Percentiles rank a stretch among this genome's conserved stretches.
Evolutionary conservation across 768 basidiomycete species (phyloP).

Genomic region (Hericium alpestre): DNA sequence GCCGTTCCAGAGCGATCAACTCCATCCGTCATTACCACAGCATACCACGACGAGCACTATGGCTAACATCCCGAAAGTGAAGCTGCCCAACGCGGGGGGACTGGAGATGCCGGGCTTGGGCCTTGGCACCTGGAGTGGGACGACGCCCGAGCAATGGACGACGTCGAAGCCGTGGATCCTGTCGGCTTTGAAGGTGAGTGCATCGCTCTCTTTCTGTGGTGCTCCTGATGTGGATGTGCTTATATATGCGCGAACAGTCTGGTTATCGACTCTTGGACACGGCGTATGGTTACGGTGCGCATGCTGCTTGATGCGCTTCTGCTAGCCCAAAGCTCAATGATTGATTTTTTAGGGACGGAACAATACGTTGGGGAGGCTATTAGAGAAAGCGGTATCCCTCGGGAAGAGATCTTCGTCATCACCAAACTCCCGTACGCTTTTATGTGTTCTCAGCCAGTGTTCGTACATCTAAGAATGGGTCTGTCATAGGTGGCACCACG

Average conservation of each 20-base stretch:
- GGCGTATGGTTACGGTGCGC: background rate
- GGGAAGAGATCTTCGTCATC: conserved; percentile 17
- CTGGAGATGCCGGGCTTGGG: background rate
- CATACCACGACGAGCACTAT: too few species aligned
- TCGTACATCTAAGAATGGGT: background rate
- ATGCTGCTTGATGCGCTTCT: background rate
- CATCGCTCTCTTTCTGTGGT: background rate
- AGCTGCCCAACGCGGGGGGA: background rate
- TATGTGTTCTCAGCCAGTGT: background rate
- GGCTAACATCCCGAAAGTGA: background rate
- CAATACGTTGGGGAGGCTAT: background rate
- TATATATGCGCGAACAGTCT: background rate
- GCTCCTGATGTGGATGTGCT: background rate
- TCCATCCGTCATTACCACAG: too few species aligned
- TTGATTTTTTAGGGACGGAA: background rate
- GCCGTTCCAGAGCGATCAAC: too few species aligned
- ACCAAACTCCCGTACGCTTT: conserved; percentile 12
- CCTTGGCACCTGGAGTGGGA: background rate
- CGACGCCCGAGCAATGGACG: background rate
- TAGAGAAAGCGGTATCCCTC: conserved; percentile 11
- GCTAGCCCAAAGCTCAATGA: too few species aligned
- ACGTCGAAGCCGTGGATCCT: background rate
- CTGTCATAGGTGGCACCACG: background rate
- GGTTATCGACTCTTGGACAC: background rate
- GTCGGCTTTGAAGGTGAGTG: background rate